phyloP scores from a whole-genome alignment of 129 eudicot genomes.

The Ambrosia trifida region DNA sequence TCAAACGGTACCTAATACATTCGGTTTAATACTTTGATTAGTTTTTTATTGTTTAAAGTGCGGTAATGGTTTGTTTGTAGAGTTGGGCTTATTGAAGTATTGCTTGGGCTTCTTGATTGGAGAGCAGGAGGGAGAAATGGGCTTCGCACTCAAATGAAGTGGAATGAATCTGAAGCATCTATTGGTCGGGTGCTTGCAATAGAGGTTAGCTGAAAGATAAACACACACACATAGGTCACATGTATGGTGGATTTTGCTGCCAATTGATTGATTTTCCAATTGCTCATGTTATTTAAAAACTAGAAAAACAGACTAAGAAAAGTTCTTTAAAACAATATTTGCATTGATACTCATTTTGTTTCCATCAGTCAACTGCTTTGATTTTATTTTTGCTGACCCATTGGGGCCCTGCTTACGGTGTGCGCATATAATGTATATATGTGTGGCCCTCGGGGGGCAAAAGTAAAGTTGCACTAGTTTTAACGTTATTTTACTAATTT shows the following conservation, averaged over 20 bases:
- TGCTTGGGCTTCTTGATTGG: constrained; percentile 99
- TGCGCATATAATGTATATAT: no score
- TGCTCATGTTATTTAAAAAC: not conserved
- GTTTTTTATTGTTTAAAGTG: not conserved
- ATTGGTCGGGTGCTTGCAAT: constrained; percentile 95
- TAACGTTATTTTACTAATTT: no score
- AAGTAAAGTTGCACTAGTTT: no score
- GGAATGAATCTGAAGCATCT: constrained; percentile 99
- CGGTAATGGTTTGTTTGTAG: constrained; percentile 38
- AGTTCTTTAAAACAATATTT: not conserved
- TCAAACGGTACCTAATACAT: not conserved
- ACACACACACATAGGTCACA: not conserved
- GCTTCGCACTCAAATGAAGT: constrained; percentile 90
- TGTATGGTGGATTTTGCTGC: not conserved
- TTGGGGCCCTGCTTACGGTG: no score
- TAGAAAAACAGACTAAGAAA: not conserved
- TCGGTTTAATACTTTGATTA: constrained; percentile 8
- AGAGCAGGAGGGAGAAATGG: constrained; percentile 94
- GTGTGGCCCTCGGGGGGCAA: no score
- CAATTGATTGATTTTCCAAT: constrained; percentile 13
- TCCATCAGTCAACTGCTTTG: not conserved
- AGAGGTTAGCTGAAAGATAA: constrained; percentile 55
- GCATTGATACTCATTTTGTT: not conserved
- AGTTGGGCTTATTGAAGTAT: constrained; percentile 97
- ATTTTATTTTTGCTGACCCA: not conserved